These are phyloP conservation scores for Talaromyces piceae DNA, from an alignment of 2,329 filamentous ascomycete species.

Conservation along the genomic window DNA sequence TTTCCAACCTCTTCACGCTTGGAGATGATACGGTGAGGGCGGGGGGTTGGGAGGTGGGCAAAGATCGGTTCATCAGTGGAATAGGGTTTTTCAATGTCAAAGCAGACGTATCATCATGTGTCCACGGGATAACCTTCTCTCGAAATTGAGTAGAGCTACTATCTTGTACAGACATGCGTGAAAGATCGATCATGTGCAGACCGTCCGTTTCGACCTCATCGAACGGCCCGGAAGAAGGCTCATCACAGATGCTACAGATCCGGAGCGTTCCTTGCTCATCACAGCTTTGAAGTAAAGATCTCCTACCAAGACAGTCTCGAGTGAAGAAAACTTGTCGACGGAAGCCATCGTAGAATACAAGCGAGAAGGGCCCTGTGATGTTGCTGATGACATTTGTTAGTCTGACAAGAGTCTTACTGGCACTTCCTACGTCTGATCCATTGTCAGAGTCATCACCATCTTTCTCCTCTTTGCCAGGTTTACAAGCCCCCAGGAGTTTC, in stretches of 20 bases:
- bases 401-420: constrained; percentile 18
- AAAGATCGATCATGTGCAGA: constrained; percentile 61
- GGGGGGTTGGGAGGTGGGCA: constrained; percentile 24
- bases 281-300: constrained; percentile 61
- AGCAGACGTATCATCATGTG: not conserved
- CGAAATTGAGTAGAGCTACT: not conserved
- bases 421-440: not conserved
- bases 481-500: constrained; percentile 44
- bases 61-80: constrained; percentile 36
- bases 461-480: constrained; percentile 11
- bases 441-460: constrained; percentile 11
- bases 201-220: constrained; percentile 78
- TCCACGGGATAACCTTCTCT: constrained; percentile 13
- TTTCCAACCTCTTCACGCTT: constrained; percentile 48
- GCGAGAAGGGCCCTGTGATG: constrained; percentile 79
- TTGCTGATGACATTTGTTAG: constrained; percentile 45
- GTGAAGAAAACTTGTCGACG: constrained; percentile 66
- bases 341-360: constrained; percentile 68
- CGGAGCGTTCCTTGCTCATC: constrained; percentile 47
- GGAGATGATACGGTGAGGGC: constrained; percentile 34
- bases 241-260: constrained; percentile 65
- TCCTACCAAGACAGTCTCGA: constrained; percentile 76
- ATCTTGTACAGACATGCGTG: constrained; percentile 10
- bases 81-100: constrained; percentile 31
- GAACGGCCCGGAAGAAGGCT: constrained; percentile 48